Evolutionary conservation across 2,329 filamentous ascomycete species (phyloP).

Genomic region (Paecilomyces sp.): DNA sequence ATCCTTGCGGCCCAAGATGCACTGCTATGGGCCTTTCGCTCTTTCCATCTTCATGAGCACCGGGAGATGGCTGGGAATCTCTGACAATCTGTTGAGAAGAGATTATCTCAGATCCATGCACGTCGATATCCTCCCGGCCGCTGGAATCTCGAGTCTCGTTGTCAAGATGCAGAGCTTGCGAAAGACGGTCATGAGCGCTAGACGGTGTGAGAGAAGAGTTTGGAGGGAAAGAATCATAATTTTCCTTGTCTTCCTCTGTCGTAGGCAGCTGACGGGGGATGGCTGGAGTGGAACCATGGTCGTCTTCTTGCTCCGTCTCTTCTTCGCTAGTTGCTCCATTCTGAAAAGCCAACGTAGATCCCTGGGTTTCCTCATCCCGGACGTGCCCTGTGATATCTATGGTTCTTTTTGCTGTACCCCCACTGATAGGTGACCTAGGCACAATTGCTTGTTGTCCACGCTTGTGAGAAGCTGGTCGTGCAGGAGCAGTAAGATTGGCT

Average conservation of each 20-base stretch:
- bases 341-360: constrained; percentile 11
- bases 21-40: background rate
- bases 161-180: constrained; percentile 26
- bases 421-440: constrained; percentile 1
- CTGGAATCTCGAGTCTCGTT: constrained; percentile 7
- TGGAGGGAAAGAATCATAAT: constrained; percentile 24
- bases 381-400: constrained; percentile 5
- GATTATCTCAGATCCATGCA: constrained; percentile 7
- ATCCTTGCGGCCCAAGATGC: constrained; percentile 1
- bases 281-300: constrained; percentile 17
- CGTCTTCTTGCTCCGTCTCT: constrained; percentile 42
- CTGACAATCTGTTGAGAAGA: constrained; percentile 28
- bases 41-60: constrained; percentile 5
- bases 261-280: constrained; percentile 22
- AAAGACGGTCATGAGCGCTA: constrained; percentile 31
- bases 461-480: constrained; percentile 12
- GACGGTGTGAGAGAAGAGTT: constrained; percentile 21
- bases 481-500: constrained; percentile 25
- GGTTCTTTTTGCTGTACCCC: background rate
- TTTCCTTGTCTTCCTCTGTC: constrained; percentile 42
- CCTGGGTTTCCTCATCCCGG: constrained; percentile 12
- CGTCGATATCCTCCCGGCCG: constrained; percentile 1
- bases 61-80: constrained; percentile 29
- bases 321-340: constrained; percentile 29
- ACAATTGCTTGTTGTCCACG: constrained; percentile 1